Conservation (phyloP, 257 asterid species). For the Rauvolfia tetraphylla region DNA sequence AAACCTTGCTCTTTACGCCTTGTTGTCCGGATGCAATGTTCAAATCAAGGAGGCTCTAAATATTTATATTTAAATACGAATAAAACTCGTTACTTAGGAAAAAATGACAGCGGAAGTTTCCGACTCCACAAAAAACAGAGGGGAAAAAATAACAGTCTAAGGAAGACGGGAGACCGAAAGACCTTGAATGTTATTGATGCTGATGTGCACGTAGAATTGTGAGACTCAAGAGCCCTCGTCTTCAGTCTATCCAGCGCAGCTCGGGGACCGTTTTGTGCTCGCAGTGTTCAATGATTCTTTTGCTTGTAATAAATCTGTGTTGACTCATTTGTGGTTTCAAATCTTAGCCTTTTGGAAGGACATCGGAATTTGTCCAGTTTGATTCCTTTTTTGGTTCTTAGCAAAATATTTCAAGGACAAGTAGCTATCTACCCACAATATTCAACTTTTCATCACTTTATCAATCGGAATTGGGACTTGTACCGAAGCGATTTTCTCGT, state of each 20-base stretch:
- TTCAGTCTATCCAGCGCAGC: constrained; percentile 4
- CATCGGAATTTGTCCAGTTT: not conserved
- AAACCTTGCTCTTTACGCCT: too few species aligned
- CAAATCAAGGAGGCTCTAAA: too few species aligned
- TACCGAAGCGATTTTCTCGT: too few species aligned
- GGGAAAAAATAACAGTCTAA: not conserved
- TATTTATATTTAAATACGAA: too few species aligned
- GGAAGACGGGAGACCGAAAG: not conserved
- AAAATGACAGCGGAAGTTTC: too few species aligned
- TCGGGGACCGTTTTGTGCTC: constrained; percentile 13
- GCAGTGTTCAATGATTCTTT: constrained; percentile 20
- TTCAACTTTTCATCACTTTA: not conserved
- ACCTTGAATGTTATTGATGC: constrained; percentile 12
- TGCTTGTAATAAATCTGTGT: constrained; percentile 15
- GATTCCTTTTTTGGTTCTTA: not conserved
- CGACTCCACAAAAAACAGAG: not conserved
- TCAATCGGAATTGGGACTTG: too few species aligned
- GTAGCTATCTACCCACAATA: not conserved
- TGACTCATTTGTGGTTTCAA: constrained; percentile 25
- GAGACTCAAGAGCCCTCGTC: constrained; percentile 7
- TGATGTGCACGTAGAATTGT: constrained; percentile 14
- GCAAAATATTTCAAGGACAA: not conserved
- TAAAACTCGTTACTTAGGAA: too few species aligned
- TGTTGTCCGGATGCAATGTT: too few species aligned
- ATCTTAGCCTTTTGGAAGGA: not conserved